Evolutionary conservation across 495 filamentous ascomycete species (phyloP), one percentile per base, ranked within the genome.

Genomic region (Aeminium ludgeri): DNA sequence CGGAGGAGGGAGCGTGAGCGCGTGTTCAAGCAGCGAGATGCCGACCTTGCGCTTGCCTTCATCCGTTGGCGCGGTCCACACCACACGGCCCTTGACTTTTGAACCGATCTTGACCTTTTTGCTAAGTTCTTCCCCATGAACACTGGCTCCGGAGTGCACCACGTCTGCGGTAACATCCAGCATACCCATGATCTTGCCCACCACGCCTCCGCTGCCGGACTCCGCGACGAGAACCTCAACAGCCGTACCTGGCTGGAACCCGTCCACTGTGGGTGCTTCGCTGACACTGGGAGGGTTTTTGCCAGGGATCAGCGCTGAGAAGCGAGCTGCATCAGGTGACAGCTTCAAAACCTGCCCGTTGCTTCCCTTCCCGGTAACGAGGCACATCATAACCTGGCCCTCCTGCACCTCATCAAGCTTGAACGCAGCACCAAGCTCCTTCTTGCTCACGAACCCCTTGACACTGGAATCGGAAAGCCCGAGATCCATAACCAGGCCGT

Each of bases 401-500:
- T 84, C 78, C 50, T 84, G 74, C 25, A 85, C 61, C 15, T 67
- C 65, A 27, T 69, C 64, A 39, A 75, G 63, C 19, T 79, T 66
- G 20, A 72, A 53, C 25, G 62, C 63, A 23, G 64, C 54, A 23
- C 74, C 75, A 17, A 93, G 60, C 54, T 96, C 85, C 55, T 83
- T 86, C 11, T 76, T 78, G n/a, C 85, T 75, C 59, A 97, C 70
- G 62, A 97, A 97, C 1, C 80, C 91, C 54, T 72, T 77, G 27
- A 86, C 45, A 25, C 68, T 59, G 13, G 69, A 62, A 35, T 75
- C 73, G 34, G 73, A 66, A 17, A 95, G 66, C 11, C 81, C 82
- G 30, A 97, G 62, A 51, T 94, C 82, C 86, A 96, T 93, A 39
- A 96, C 68, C 40, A 92, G 62, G 51, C 89, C 89, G 58, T 95